A percentile compares a stretch with the other conserved stretches of the same genome.
Evolutionary conservation across 257 asterid species (phyloP).

Genomic region (Nicotiana noctiflora): DNA sequence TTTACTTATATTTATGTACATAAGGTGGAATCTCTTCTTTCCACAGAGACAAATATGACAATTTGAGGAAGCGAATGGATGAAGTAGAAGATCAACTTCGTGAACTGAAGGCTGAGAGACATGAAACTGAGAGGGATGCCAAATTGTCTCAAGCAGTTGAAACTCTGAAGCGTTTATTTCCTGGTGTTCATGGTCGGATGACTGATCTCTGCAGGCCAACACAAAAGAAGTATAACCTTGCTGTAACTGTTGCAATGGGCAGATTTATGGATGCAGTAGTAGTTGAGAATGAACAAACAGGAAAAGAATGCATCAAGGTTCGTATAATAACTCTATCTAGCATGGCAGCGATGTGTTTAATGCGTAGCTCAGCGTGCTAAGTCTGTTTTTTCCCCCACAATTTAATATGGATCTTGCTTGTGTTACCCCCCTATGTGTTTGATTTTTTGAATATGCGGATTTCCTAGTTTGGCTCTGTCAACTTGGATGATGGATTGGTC

Average conservation of each 20-base stretch:
- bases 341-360: neutral
- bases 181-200: constrained; percentile 99
- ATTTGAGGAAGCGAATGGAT: constrained; percentile 62
- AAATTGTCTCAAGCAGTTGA: constrained; percentile 85
- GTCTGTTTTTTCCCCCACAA: neutral
- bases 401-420: neutral
- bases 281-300: constrained; percentile 90
- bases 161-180: constrained; percentile 84
- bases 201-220: constrained; percentile 96
- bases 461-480: neutral
- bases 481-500: neutral
- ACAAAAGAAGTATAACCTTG: constrained; percentile 88
- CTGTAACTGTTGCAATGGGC: constrained; percentile 99
- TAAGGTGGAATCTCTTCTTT: constrained; percentile 19
- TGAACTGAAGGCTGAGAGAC: constrained; percentile 92
- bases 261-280: constrained; percentile 99
- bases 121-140: constrained; percentile 90
- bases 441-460: neutral
- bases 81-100: constrained; percentile 80
- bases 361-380: neutral
- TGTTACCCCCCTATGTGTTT: neutral
- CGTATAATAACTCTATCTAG: neutral
- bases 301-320: constrained; percentile 98
- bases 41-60: constrained; percentile 60
- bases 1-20: neutral